Percentiles rank a stretch among this genome's conserved stretches.
Conservation (phyloP, 139 green algal genomes). For the Asterochloris sp. region DNA sequence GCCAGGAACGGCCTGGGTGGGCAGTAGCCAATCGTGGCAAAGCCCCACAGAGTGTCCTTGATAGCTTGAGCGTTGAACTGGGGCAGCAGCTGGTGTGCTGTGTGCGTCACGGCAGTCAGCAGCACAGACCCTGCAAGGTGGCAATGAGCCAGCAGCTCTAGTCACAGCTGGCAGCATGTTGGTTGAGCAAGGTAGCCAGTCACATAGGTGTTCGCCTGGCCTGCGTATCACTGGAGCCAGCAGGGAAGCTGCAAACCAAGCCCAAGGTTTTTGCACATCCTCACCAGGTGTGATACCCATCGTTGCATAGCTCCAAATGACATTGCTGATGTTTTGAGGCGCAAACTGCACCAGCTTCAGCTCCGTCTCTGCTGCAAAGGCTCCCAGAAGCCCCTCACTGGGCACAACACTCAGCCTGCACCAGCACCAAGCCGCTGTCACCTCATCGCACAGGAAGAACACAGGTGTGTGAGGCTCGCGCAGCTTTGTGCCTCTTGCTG, state of each 20-base stretch:
- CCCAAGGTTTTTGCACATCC: neutral
- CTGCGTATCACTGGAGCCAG: neutral
- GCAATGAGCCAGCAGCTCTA: no score
- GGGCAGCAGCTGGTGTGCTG: neutral
- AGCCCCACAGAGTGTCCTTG: constrained; percentile 17
- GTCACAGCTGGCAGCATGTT: neutral
- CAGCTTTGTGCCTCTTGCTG: no score
- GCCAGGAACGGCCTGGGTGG: constrained; percentile 14
- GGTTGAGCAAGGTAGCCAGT: neutral
- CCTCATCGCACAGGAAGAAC: no score
- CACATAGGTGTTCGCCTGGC: neutral
- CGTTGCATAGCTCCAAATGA: constrained; percentile 42
- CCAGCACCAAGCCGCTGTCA: neutral
- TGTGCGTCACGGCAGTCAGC: constrained; percentile 8
- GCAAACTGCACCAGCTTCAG: constrained; percentile 11
- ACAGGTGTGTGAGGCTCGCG: no score
- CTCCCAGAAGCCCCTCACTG: neutral
- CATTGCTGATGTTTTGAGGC: constrained; percentile 37
- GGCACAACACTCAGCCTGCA: constrained; percentile 5
- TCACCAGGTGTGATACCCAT: constrained; percentile 7
- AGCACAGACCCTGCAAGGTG: constrained; percentile 4
- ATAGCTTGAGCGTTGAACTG: constrained; percentile 13
- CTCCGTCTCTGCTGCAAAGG: constrained; percentile 2
- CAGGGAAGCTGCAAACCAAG: neutral
- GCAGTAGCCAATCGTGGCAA: constrained; percentile 13